Evolutionary conservation across 495 filamentous ascomycete genomes (phyloP), one percentile per base, ranked within the genome.

Genomic region (Geoglossum glabrum): DNA sequence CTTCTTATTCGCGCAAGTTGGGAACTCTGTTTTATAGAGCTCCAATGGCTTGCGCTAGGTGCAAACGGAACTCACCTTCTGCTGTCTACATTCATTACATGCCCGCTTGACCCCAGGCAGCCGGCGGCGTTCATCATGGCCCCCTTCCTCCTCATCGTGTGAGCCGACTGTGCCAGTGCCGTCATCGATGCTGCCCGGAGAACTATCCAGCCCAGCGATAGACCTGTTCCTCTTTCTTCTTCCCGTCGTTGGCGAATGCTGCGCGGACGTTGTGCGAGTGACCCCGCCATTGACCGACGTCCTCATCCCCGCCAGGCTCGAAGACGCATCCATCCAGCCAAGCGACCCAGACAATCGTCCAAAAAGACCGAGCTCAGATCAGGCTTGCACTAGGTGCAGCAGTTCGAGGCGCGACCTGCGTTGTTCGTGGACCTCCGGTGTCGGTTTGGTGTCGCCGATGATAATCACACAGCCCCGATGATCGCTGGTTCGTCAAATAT

Each of bases 81-180:
- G 89, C 69, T 96, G 90, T 40, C 88, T 79, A 69, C 90, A 96
- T 67, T 96, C 87, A 70, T 96, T 95, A 68, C 89, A 95, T 17
- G 89, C 89, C 59, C 87, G 79, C 70, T 93, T 94, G 49, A 88
- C 83, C 11, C 80, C 79, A 13, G 84, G 85, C 57, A 82, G 79
- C 60, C 81, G 9, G 19, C 59, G 31, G 27, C 61, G 61, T 21
- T 61, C 31, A 59, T 76, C 76, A 23, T 75, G 74, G 25, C 69
- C 69, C 34, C 63, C 72, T 54, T 82, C 81, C 45, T 80, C 80
- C 55, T 78, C 77, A 60, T 81, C 81, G 5, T 27, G 49, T 17
- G 49, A 52, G 19, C 49, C 49, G 15, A 52, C 25, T 2, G 49
- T 52, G 6, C 49, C 49, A 1, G 54, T 40, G 15, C 40, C 56